Evolutionary conservation across 75 land plant species (phyloP).

Genomic region (Ceratopteris richardii): DNA sequence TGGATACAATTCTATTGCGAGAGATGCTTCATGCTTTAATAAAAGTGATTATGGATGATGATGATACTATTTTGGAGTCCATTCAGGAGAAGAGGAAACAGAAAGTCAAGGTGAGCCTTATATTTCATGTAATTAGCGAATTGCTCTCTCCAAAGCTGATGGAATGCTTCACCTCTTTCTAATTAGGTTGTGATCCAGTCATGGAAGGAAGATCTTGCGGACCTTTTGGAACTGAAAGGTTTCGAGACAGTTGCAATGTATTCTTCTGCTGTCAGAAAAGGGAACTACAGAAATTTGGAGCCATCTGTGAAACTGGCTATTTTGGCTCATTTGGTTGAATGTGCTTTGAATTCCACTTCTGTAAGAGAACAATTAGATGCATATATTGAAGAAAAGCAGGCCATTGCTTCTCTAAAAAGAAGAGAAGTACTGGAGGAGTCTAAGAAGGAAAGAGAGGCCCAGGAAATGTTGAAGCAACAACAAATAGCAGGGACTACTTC

Average conservation of each 20-base stretch:
- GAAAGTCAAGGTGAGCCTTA: conserved; percentile 37
- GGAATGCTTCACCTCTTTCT: not conserved
- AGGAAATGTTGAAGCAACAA: conserved; percentile 26
- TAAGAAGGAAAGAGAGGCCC: conserved; percentile 51
- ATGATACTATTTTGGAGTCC: conserved; percentile 28
- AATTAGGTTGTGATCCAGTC: conserved; percentile 42
- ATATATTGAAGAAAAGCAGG: conserved; percentile 54
- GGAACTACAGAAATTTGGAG: conserved; percentile 50
- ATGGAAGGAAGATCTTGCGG: conserved; percentile 79
- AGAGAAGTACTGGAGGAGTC: conserved; percentile 57
- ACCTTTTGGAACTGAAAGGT: conserved; percentile 56
- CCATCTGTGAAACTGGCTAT: conserved; percentile 50
- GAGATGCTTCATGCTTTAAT: conserved; percentile 65
- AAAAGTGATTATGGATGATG: conserved; percentile 51
- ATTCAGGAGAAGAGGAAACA: conserved; percentile 26
- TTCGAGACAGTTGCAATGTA: conserved; percentile 20
- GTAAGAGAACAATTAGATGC: conserved; percentile 66
- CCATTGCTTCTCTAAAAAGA: conserved; percentile 53
- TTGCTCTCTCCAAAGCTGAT: not conserved
- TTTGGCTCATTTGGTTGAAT: conserved; percentile 46
- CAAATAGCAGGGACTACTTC: conserved; percentile 4
- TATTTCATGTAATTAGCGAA: not conserved
- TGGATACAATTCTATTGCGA: conserved; percentile 35
- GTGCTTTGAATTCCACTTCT: conserved; percentile 41
- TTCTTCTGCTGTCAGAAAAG: conserved; percentile 47